Evolutionary conservation across 306 rosid species (phyloP), one percentile per base, ranked within the genome.

Genomic region (Prunus davidiana): DNA sequence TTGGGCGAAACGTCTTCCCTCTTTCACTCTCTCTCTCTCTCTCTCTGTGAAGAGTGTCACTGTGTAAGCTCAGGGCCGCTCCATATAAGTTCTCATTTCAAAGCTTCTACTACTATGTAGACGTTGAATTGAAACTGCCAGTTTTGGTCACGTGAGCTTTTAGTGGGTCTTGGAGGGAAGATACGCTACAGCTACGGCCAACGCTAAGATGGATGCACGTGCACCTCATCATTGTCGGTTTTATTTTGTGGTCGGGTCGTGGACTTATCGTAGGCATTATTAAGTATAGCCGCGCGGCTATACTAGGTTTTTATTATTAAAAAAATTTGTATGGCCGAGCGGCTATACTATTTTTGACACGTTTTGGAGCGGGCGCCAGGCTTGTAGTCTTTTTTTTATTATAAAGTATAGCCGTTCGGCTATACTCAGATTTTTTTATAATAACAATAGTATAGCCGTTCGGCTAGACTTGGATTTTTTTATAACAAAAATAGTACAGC

Each of bases 91-190:
- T 54, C 32, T 52, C 63, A 18, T 55, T 32, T 69, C 63, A 18
- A 19, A 52, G 25, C 4, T 38, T 11, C 8, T 32, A 7, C 20
- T 32, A 15, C 24, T 34, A 16, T 11, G 62, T 11, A 20, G 47
- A 20, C 34, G 54, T 20, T 56, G 72, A 67, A 38, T 20, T 56
- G 38, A 28, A 41, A 56, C 76, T 14, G 66, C 66, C 34, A 10
- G 8, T 22, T 54, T 3, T 34, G 38, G 67, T 41, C 67, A 72
- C 76, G 67, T 72, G 67, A 38, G 67, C 22, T 41, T 41, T 72
- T 57, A 38, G 55, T 41, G 66, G 54, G 65, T 1, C 12, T 58
- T 72, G 65, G 65, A 71, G 65, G 75, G 76, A 72, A 38, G 19
- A 62, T 16, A 18, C 14, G 27, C 1, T 62, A 3, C 30, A 34